phyloP scores from a whole-genome alignment of 257 asterid genomes.

The Scutellaria baicalensis region DNA sequence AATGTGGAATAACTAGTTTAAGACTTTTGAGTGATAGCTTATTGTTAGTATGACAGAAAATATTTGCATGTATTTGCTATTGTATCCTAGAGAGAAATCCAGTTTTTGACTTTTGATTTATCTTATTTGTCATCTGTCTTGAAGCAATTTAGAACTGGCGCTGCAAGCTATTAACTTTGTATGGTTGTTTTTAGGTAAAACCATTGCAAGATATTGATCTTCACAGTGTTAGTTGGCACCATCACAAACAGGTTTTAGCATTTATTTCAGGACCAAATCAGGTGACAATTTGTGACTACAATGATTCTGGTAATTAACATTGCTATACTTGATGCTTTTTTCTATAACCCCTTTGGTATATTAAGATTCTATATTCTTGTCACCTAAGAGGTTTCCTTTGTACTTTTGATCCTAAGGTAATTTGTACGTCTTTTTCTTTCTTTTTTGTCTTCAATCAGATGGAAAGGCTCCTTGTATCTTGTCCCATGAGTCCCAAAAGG shows the following conservation, averaged over 20 bases:
- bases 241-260: conserved; percentile 66
- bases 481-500: conserved; percentile 62
- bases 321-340: conserved; percentile 3
- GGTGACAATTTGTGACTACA: conserved; percentile 72
- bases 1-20: background rate
- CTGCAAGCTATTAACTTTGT: background rate
- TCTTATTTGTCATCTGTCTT: background rate
- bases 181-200: conserved; percentile 46
- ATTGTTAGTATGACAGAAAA: background rate
- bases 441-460: conserved; percentile 34
- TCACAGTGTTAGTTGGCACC: conserved; percentile 79
- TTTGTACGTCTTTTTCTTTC: background rate
- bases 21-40: background rate
- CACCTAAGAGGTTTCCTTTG: conserved; percentile 1
- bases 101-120: background rate
- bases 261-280: conserved; percentile 77
- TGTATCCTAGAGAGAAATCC: background rate
- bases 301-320: conserved; percentile 60
- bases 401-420: background rate
- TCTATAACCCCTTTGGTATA: background rate
- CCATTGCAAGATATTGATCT: conserved; percentile 55
- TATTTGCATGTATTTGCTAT: background rate
- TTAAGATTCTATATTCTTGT: background rate
- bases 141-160: background rate
- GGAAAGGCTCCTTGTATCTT: conserved; percentile 61